Percentiles rank a stretch among this genome's conserved stretches.
Conservation (phyloP, 2,329 filamentous ascomycete species). For the Pezicula carpinea region DNA sequence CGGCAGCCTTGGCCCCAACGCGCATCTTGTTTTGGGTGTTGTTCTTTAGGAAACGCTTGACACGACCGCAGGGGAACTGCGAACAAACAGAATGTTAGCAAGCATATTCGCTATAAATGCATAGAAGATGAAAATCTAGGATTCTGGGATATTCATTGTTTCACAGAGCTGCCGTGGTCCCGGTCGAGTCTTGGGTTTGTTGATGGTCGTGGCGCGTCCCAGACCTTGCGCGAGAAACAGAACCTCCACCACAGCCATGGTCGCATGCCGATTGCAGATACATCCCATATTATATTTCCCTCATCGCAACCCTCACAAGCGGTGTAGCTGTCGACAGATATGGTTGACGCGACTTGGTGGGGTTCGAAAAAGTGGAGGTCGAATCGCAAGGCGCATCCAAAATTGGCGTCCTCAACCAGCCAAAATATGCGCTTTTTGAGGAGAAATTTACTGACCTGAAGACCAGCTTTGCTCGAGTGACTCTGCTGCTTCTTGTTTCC, state of each 20-base stretch:
- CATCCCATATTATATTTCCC: slow-evolving; percentile 1
- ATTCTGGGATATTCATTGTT: neutral
- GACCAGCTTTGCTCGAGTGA: slow-evolving; percentile 32
- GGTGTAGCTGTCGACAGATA: slow-evolving; percentile 9
- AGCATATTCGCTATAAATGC: neutral
- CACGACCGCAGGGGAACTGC: slow-evolving; percentile 98
- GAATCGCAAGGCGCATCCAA: slow-evolving; percentile 9
- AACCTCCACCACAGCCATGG: neutral
- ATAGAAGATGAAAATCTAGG: too few relatives aligned
- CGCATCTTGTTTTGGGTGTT: slow-evolving; percentile 99
- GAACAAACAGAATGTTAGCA: slow-evolving; percentile 27
- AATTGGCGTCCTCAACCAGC: neutral
- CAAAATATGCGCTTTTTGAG: neutral
- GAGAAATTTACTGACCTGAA: slow-evolving; percentile 27
- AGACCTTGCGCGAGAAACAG: neutral
- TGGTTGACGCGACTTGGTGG: slow-evolving; percentile 25
- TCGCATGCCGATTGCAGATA: neutral
- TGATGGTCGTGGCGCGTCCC: slow-evolving; percentile 19
- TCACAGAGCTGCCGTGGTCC: neutral
- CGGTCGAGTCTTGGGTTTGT: slow-evolving; percentile 12
- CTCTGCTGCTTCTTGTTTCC: slow-evolving; percentile 31
- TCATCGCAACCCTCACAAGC: neutral
- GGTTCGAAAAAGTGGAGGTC: slow-evolving; percentile 14
- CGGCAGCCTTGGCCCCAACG: slow-evolving; percentile 95
- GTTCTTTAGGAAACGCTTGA: slow-evolving; percentile 99